Evolutionary conservation across 2,329 filamentous ascomycete genomes (phyloP).

Genomic region (Orbilia oligospora): DNA sequence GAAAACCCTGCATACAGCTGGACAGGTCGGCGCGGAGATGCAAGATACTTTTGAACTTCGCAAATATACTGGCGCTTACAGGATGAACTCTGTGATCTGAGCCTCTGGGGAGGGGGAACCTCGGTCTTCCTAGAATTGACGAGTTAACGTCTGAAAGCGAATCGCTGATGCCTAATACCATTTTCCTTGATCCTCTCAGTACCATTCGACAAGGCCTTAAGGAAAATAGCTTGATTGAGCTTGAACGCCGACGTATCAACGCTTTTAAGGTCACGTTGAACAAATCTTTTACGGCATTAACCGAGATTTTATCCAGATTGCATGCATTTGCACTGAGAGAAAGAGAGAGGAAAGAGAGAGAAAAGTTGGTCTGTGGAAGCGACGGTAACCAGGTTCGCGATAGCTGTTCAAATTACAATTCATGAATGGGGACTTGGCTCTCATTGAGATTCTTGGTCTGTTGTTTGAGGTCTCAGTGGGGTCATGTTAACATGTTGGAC

Average conservation of each 20-base stretch:
- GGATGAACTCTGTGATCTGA: too few species aligned
- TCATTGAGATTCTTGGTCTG: background rate
- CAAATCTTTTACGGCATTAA: constrained; percentile 36
- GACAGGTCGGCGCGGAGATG: constrained; percentile 14
- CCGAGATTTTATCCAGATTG: constrained; percentile 29
- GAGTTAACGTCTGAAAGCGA: constrained; percentile 17
- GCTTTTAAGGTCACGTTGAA: constrained; percentile 14
- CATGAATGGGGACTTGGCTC: constrained; percentile 5
- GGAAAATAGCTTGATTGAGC: background rate
- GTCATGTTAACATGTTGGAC: constrained; percentile 31
- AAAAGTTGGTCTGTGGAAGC: constrained; percentile 35
- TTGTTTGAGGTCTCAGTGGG: constrained; percentile 23
- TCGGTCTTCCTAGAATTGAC: background rate
- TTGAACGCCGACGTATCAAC: background rate
- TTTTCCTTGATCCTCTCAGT: constrained; percentile 23
- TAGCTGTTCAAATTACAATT: constrained; percentile 18
- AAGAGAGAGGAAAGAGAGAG: background rate
- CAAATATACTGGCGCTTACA: constrained; percentile 19
- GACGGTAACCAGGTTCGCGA: constrained; percentile 23
- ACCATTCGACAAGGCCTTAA: constrained; percentile 17
- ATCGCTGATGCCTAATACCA: constrained; percentile 42
- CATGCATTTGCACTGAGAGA: background rate
- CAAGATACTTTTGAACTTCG: constrained; percentile 31
- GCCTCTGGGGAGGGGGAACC: background rate
- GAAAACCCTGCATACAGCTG: constrained; percentile 26